Evolutionary conservation across 768 basidiomycete species (phyloP).

Genomic region (Pisolithus albus): DNA sequence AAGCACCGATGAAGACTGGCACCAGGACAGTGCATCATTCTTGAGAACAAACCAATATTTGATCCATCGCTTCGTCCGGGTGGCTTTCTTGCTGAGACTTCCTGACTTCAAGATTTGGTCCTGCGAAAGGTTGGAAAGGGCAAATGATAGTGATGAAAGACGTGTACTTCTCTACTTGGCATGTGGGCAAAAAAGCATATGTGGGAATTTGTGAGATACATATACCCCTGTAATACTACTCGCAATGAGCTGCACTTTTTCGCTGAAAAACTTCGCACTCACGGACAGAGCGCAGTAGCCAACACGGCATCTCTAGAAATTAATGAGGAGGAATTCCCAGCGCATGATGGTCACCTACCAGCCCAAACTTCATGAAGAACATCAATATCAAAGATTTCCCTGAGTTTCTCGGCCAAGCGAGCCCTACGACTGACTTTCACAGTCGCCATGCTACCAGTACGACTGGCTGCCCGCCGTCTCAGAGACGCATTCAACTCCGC

Average conservation of each 20-base stretch:
- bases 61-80: conserved; percentile 85
- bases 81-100: conserved; percentile 78
- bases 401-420: conserved; percentile 80
- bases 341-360: conserved; percentile 39
- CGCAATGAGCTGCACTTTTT: background rate
- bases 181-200: conserved; percentile 96
- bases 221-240: conserved; percentile 90
- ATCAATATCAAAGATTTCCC: conserved; percentile 78
- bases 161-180: conserved; percentile 74
- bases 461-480: conserved; percentile 26
- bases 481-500: conserved; percentile 15
- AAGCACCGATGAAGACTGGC: conserved; percentile 80
- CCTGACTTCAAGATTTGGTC: conserved; percentile 93
- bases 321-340: conserved; percentile 2
- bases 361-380: conserved; percentile 81
- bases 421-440: conserved; percentile 61
- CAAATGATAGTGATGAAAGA: background rate
- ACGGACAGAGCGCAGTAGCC: conserved; percentile 86
- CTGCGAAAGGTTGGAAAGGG: conserved; percentile 34
- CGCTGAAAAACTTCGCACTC: conserved; percentile 31
- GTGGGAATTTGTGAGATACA: conserved; percentile 91
- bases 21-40: conserved; percentile 97
- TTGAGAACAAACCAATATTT: conserved; percentile 96
- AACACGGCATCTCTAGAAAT: conserved; percentile 80
- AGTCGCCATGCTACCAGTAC: conserved; percentile 64